These are phyloP conservation scores for Globisporangium parvum DNA, from an alignment of 352 stramenopile genomes.

Conservation along the genomic window DNA sequence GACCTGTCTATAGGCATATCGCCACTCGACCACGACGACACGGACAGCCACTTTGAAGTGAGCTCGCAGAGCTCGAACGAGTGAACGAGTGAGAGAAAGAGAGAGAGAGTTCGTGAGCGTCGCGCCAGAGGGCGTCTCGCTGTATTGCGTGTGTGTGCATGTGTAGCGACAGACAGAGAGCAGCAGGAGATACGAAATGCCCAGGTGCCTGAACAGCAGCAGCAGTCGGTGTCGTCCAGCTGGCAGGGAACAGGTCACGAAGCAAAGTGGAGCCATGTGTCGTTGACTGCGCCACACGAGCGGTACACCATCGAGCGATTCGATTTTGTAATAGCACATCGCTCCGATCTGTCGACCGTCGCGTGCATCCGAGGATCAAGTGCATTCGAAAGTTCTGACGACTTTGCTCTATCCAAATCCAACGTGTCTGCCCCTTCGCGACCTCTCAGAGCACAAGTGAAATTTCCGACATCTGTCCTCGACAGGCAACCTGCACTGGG, in stretches of 20 bases:
- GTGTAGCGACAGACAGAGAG: no score
- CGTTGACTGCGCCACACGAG: no score
- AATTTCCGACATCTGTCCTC: neutral
- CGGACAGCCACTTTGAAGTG: slow-evolving; percentile 77
- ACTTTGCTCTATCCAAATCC: neutral
- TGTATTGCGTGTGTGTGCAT: no score
- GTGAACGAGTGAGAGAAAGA: slow-evolving; percentile 11
- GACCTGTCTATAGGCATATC: slow-evolving; percentile 46
- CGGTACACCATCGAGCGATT: neutral
- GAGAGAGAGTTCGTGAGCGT: neutral
- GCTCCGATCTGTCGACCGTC: neutral
- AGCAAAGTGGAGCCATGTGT: neutral
- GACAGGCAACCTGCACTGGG: neutral
- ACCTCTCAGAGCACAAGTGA: neutral
- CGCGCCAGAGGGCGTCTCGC: neutral
- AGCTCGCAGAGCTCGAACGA: slow-evolving; percentile 74
- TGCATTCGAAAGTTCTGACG: neutral
- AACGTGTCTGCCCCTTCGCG: neutral
- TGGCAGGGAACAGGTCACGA: neutral
- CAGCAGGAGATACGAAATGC: no score
- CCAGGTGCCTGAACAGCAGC: no score
- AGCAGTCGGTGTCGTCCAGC: neutral
- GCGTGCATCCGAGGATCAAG: no score
- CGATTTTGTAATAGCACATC: neutral
- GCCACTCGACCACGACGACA: slow-evolving; percentile 68